phyloP scores from a whole-genome alignment of 1,139 yeast species.

The Chernovozyma aurita region DNA sequence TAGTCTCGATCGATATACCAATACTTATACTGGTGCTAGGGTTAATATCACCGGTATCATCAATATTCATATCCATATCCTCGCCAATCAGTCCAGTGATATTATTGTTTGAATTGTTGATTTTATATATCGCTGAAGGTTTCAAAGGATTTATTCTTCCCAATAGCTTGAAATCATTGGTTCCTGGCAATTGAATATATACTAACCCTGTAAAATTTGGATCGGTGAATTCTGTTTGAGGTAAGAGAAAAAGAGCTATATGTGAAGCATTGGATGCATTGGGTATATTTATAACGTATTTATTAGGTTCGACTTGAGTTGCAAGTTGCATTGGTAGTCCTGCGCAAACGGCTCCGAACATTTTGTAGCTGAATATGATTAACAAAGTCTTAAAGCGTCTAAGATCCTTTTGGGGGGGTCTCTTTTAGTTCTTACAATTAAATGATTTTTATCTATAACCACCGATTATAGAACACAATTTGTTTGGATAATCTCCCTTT shows the following conservation, averaged over 20 bases:
- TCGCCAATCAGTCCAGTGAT: constrained; percentile 8
- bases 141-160: constrained; percentile 73
- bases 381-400: background rate
- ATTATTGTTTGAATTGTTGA: constrained; percentile 38
- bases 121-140: constrained; percentile 88
- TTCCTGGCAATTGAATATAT: constrained; percentile 76
- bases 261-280: constrained; percentile 67
- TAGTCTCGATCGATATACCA: constrained; percentile 88
- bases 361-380: constrained; percentile 11
- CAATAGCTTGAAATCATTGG: constrained; percentile 65
- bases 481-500: too few relatives aligned
- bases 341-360: constrained; percentile 57
- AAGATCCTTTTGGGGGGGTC: background rate
- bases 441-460: too few relatives aligned
- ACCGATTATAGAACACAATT: too few relatives aligned
- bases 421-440: background rate
- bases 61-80: constrained; percentile 24
- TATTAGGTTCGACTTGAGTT: constrained; percentile 58
- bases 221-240: constrained; percentile 61
- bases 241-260: constrained; percentile 70
- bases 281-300: constrained; percentile 56
- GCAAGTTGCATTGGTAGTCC: constrained; percentile 55
- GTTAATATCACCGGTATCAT: constrained; percentile 27
- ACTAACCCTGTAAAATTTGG: constrained; percentile 74
- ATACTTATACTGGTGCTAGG: constrained; percentile 46